Conservation (phyloP, 1,284 basidiomycete genomes). For the Megacollybia platyphylla region DNA sequence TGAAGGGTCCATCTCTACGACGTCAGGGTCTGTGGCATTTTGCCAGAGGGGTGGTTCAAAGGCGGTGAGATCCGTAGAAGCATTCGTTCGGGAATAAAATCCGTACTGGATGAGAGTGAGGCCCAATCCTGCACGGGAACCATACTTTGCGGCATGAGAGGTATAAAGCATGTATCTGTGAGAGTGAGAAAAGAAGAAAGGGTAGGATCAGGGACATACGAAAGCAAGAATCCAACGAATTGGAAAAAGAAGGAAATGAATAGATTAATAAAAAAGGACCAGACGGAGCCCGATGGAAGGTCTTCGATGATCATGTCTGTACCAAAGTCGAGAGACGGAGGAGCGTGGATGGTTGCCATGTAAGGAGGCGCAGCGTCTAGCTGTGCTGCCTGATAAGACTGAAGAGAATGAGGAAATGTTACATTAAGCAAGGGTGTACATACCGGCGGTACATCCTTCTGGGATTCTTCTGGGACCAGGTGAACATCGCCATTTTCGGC, state of each 20-base stretch:
- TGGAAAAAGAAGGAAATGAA: constrained; percentile 94
- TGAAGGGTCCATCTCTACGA: constrained; percentile 6
- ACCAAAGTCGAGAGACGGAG: constrained; percentile 34
- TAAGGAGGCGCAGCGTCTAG: constrained; percentile 90
- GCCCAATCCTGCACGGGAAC: constrained; percentile 89
- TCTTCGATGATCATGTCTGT: constrained; percentile 65
- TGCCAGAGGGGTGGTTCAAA: not conserved
- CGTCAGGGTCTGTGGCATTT: constrained; percentile 5
- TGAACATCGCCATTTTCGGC: constrained; percentile 49
- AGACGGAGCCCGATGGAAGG: constrained; percentile 54
- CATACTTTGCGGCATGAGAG: constrained; percentile 92
- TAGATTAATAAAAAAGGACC: constrained; percentile 69
- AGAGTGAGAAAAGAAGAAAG: too few species aligned
- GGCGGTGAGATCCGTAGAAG: constrained; percentile 6
- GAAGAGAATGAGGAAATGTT: constrained; percentile 5
- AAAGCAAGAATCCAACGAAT: constrained; percentile 91
- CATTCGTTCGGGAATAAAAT: constrained; percentile 36
- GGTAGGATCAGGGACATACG: constrained; percentile 22
- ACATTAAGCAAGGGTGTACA: constrained; percentile 16
- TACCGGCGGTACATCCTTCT: constrained; percentile 78
- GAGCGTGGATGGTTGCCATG: constrained; percentile 74
- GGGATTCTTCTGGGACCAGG: constrained; percentile 69
- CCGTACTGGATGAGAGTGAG: constrained; percentile 90
- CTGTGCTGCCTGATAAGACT: constrained; percentile 85
- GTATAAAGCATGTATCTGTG: constrained; percentile 63